A percentile compares a stretch with the other conserved stretches of the same genome.
Evolutionary conservation across 345 rosid species (phyloP).

Genomic region (Eucalyptus decipiens): DNA sequence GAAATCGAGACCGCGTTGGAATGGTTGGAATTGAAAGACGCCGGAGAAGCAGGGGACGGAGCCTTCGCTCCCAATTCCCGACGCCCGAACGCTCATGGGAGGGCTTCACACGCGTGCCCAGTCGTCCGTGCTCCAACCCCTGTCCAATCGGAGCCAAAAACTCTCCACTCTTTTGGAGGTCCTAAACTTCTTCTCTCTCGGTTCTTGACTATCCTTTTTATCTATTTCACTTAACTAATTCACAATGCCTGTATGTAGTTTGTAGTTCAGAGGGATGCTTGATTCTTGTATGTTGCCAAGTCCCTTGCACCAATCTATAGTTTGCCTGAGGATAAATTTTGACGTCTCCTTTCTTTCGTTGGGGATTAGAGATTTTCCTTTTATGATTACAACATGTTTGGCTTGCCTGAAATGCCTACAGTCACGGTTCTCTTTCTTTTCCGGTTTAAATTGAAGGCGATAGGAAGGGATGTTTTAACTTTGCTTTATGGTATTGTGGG

Average conservation of each 20-base stretch:
- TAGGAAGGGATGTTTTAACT: not conserved
- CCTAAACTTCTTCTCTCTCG: not conserved
- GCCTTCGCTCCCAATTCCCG: slow-evolving; percentile 47
- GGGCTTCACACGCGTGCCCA: slow-evolving; percentile 57
- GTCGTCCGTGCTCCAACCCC: slow-evolving; percentile 60
- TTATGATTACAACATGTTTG: not conserved
- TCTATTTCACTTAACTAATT: not conserved
- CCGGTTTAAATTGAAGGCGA: not conserved
- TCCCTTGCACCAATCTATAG: not conserved
- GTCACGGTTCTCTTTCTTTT: not conserved
- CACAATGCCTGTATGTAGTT: slow-evolving; percentile 7
- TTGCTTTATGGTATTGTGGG: not conserved
- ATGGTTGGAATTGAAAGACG: slow-evolving; percentile 64
- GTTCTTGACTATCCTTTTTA: not conserved
- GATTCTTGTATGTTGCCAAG: not conserved
- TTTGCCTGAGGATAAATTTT: not conserved
- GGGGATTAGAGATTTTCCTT: not conserved
- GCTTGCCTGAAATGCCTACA: not conserved
- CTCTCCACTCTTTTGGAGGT: slow-evolving; percentile 77
- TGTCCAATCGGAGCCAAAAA: slow-evolving; percentile 67
- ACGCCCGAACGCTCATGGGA: slow-evolving; percentile 83
- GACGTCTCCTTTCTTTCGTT: not conserved
- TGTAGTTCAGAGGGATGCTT: slow-evolving; percentile 18
- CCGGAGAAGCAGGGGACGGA: slow-evolving; percentile 31
- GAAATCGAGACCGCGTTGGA: slow-evolving; percentile 72